Evolutionary conservation across 805 yeast genomes (phyloP), one percentile per base, ranked within the genome.

Genomic region (Candida awuae): DNA sequence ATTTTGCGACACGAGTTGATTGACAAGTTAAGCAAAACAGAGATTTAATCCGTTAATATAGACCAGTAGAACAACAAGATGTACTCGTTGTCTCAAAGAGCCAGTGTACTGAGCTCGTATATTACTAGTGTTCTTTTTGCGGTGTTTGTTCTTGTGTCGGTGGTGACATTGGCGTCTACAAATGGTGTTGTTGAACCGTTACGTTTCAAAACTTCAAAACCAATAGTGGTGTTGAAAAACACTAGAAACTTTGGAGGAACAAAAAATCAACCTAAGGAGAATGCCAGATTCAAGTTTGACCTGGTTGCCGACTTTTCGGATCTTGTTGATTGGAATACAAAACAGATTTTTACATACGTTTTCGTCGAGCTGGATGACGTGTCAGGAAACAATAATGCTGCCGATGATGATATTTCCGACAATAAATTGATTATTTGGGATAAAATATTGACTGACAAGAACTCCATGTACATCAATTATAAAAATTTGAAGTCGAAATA

Each of bases 291-390:
- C 29, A 62, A 63, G 10, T 87, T 92, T 53, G 94, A 85, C 56
- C 63, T 92, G 34, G 75, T 75, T 6, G 67, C 74, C 1, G 96
- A 90, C 59, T 67, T 90, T 45, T 56, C 84, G 2, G 79, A 85
- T 2, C 68, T 92, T 37, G 88, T 88, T 71, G 87, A 83, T 60
- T 90, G 97, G 96, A 92, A 90, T 62, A 92, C 98, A 10, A 90
- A 90, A 56, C 97, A 90, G 61, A 77, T 90, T n/a, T 90, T 92
- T 53, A 84, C 81, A 5, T 92, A 90, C 53, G 67, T 92, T 46
- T 84, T 94, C 3, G 95, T 94, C 2, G 90, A 85, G 54, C 88
- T 45, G 8, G 46, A 45, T 12, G 46, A 25, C 13, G 28, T n/a
- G n/a, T n/a, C n/a, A n/a, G n/a, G n/a, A n/a, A n/a, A 25, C 10